Evolutionary conservation across 2,329 filamentous ascomycete species (phyloP).

Genomic region (Ophiostoma triangulosporum): DNA sequence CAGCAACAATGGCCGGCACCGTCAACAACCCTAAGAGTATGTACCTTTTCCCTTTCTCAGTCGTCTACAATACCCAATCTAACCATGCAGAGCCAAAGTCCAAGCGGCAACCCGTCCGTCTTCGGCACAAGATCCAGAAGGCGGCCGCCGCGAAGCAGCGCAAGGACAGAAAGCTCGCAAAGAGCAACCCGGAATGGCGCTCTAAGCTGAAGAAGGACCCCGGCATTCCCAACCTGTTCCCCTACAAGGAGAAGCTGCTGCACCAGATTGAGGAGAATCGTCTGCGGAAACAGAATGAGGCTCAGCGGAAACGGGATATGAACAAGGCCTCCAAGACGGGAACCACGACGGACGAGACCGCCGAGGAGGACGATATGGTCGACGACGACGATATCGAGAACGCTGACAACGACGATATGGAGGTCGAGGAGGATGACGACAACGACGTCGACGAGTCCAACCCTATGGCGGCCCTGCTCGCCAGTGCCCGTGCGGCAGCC

Average conservation of each 20-base stretch:
- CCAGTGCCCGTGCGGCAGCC: constrained; percentile 68
- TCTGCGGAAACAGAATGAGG: constrained; percentile 67
- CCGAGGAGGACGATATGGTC: constrained; percentile 30
- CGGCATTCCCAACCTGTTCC: constrained; percentile 92
- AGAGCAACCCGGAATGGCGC: constrained; percentile 96
- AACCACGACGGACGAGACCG: constrained; percentile 22
- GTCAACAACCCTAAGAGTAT: constrained; percentile 42
- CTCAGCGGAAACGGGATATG: constrained; percentile 54
- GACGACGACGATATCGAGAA: constrained; percentile 33
- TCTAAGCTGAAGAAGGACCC: constrained; percentile 95
- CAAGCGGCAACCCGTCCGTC: constrained; percentile 77
- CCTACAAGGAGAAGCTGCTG: constrained; percentile 91
- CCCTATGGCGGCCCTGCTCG: constrained; percentile 83
- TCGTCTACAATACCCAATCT: not conserved
- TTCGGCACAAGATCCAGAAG: constrained; percentile 95
- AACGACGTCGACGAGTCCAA: constrained; percentile 58
- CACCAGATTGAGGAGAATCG: constrained; percentile 88
- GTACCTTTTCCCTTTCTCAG: constrained; percentile 13
- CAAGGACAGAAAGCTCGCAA: constrained; percentile 77
- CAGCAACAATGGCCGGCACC: constrained; percentile 33
- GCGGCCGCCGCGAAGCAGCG: constrained; percentile 78
- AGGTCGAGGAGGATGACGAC: constrained; percentile 33
- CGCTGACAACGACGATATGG: constrained; percentile 35
- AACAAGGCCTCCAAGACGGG: constrained; percentile 53
- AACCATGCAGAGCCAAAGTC: constrained; percentile 66